Evolutionary conservation across 2,329 filamentous ascomycete species (phyloP).

Genomic region (Monilinia aucupariae): DNA sequence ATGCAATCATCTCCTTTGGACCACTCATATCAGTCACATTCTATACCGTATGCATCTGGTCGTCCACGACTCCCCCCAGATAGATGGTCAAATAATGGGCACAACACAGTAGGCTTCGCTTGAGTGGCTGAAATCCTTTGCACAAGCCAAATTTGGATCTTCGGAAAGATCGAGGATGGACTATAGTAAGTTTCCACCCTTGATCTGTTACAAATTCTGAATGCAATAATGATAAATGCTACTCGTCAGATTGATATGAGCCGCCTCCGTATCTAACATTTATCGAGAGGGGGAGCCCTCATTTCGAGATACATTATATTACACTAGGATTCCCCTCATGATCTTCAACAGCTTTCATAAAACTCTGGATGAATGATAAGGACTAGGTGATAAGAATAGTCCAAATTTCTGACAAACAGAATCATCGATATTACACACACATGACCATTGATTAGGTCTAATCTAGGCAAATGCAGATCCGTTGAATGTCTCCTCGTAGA

Average conservation of each 20-base stretch:
- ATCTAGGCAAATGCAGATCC: conserved; percentile 7
- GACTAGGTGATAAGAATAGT: conserved; percentile 5
- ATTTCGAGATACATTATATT: neutral
- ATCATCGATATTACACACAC: conserved; percentile 6
- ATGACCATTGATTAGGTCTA: conserved; percentile 5
- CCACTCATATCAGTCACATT: conserved; percentile 1
- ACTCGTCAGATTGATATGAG: no score
- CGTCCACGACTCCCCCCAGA: neutral
- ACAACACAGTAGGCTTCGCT: no score
- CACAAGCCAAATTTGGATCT: no score
- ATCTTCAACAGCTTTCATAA: conserved; percentile 5
- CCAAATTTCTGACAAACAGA: neutral
- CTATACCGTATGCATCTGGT: conserved; percentile 5
- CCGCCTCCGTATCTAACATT: no score
- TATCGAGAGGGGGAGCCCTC: neutral
- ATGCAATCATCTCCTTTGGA: neutral
- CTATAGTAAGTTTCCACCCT: no score
- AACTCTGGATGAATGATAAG: conserved; percentile 2
- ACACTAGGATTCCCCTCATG: conserved; percentile 8
- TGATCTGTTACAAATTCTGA: no score
- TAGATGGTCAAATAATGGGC: no score
- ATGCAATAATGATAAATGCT: no score
- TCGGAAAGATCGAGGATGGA: no score
- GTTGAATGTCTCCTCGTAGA: neutral
- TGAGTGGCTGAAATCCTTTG: no score